phyloP scores from a whole-genome alignment of 2,329 filamentous ascomycete species.

The Aplosporella prunicola region DNA sequence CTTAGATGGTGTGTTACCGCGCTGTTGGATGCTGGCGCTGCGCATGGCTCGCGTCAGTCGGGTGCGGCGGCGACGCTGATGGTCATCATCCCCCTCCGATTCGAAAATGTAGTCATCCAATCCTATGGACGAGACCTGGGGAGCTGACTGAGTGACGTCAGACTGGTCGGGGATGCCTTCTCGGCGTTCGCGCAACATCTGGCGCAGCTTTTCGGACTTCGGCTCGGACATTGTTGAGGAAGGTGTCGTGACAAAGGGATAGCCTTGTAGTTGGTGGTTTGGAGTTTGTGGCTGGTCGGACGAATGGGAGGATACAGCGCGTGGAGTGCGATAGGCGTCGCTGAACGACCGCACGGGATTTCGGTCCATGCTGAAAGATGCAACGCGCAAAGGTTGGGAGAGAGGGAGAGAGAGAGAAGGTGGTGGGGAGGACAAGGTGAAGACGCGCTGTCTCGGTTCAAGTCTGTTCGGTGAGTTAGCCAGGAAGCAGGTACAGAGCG shows the following conservation, averaged over 20 bases:
- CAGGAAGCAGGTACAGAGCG: too few relatives aligned
- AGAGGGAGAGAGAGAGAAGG: too few relatives aligned
- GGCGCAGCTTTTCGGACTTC: conserved; percentile 7
- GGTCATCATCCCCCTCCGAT: conserved; percentile 4
- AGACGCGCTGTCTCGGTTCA: too few relatives aligned
- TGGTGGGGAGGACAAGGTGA: too few relatives aligned
- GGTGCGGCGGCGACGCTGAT: background rate
- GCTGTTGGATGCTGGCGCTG: conserved; percentile 1
- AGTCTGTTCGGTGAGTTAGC: too few relatives aligned
- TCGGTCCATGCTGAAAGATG: background rate
- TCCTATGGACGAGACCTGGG: too few relatives aligned
- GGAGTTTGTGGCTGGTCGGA: too few relatives aligned
- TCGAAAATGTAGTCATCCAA: conserved; percentile 11
- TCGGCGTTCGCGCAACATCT: conserved; percentile 6
- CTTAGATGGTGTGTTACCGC: background rate
- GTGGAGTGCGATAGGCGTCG: conserved; percentile 1
- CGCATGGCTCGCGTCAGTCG: background rate
- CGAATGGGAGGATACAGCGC: background rate
- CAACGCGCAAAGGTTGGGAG: background rate
- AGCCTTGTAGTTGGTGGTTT: too few relatives aligned
- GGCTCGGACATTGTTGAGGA: background rate
- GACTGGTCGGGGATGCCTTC: conserved; percentile 4
- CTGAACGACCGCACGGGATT: background rate
- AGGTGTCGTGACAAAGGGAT: background rate
- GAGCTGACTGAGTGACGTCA: too few relatives aligned